Evolutionary conservation across 2,329 filamentous ascomycete genomes (phyloP), one percentile per base, ranked within the genome.

Genomic region (Fusarium nematophilum): DNA sequence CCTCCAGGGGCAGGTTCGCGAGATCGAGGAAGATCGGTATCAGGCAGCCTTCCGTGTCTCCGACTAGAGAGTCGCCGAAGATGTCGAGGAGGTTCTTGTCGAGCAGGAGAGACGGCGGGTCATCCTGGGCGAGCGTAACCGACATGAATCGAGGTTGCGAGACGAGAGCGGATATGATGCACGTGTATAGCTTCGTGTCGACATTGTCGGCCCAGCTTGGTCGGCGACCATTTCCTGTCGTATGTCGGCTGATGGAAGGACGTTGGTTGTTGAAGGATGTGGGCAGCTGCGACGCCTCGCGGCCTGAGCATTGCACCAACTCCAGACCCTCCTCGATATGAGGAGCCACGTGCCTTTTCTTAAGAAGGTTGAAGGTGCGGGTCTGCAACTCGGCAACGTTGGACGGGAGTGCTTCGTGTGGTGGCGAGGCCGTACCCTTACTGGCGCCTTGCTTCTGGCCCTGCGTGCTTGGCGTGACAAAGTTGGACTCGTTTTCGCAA

Each of bases 11-110:
- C 33, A 98, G 79, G 34, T 86, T 87, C 15, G 86, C 87, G 21
- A 99, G 82, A 68, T 98, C 92, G 4, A 99, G 83, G 54, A 93
- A 94, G 66, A 99, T 95, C 2, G 95, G 93, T 2, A 96, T 86
- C 27, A 93, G 81, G 54, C 86, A 86, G 63, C 88, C 88, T 47
- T 87, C 87, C 39, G 86, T 91, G 57, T 89, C 83, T 10, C 92
- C 93, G 0, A 97, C 85, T 2, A 98, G 79, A 0, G 92, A 85
- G 66, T 90, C 89, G 15, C 88, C 86, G 66, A 90, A 90, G 14
- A 90, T 78, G 10, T 77, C 76, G 6, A 93, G 78, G 14, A 93
- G 81, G 1, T 79, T 78, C 69, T 87, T 87, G 72, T 95, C 90
- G 9, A 94, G 75, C 5, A 94, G 82, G 27, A 94, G 76, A 0